Percentiles rank a stretch among this genome's conserved stretches.
Conservation (phyloP, 805 yeast genomes). For the Kuraishia molischiana region DNA sequence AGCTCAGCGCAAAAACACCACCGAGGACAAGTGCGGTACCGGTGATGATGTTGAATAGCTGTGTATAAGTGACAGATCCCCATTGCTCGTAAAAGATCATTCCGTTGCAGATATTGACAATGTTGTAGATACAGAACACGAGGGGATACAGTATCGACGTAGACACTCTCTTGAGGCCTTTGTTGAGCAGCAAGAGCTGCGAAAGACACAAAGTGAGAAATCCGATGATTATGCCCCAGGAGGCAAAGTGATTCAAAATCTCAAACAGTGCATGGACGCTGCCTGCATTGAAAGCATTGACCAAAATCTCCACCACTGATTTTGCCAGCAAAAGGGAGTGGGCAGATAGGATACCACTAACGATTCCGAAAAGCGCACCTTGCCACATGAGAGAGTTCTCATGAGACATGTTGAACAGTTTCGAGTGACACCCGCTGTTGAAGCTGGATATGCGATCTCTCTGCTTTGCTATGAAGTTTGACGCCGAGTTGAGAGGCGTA, state of each 20-base stretch:
- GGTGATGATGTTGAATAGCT: constrained; percentile 27
- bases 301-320: constrained; percentile 61
- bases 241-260: constrained; percentile 23
- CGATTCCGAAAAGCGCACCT: constrained; percentile 57
- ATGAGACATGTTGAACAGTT: constrained; percentile 7
- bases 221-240: constrained; percentile 40
- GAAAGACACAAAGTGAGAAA: constrained; percentile 58
- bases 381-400: constrained; percentile 22
- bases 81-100: constrained; percentile 49
- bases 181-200: constrained; percentile 66
- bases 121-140: constrained; percentile 75
- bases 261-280: background rate
- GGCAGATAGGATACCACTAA: constrained; percentile 74
- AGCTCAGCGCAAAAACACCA: constrained; percentile 63
- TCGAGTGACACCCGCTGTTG: background rate
- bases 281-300: constrained; percentile 27
- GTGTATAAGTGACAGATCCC: constrained; percentile 20
- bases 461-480: background rate
- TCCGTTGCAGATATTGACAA: constrained; percentile 58
- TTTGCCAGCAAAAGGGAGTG: constrained; percentile 84
- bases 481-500: background rate
- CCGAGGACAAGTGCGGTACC: constrained; percentile 44
- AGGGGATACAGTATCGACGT: constrained; percentile 78
- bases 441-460: background rate
- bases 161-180: constrained; percentile 59